A percentile compares a stretch with the other conserved stretches of the same genome.
phyloP scores from a whole-genome alignment of 169 alveolate species.

The Cryptosporidium canis region DNA sequence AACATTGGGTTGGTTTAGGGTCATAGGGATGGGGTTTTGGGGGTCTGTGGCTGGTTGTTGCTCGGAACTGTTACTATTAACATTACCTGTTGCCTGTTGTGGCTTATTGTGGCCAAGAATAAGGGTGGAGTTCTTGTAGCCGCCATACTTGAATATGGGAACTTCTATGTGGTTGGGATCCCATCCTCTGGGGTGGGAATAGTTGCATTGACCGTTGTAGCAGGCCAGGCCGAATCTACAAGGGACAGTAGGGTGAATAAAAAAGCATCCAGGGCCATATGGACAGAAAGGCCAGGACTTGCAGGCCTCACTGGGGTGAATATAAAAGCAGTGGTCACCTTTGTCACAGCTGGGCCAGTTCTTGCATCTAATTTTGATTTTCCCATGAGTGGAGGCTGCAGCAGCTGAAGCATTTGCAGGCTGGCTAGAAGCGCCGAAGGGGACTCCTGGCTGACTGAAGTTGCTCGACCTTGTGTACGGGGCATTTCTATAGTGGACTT shows the following conservation, averaged over 20 bases:
- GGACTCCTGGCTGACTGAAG: background rate
- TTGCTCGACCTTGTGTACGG: slow-evolving; percentile 48
- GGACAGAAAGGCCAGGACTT: slow-evolving; percentile 68
- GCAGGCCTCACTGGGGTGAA: slow-evolving; percentile 70
- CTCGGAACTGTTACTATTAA: slow-evolving; percentile 10
- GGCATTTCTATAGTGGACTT: slow-evolving; percentile 50
- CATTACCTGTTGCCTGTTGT: slow-evolving; percentile 12
- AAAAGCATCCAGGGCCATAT: slow-evolving; percentile 71
- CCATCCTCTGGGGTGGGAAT: slow-evolving; percentile 65
- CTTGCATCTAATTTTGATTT: slow-evolving; percentile 58
- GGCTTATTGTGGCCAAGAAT: slow-evolving; percentile 30
- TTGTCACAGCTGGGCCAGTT: slow-evolving; percentile 69
- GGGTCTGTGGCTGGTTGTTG: background rate
- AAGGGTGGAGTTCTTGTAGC: slow-evolving; percentile 55
- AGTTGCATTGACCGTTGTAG: slow-evolving; percentile 50
- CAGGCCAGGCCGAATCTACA: slow-evolving; percentile 65
- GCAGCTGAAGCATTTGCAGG: background rate
- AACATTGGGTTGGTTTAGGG: background rate
- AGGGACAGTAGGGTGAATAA: slow-evolving; percentile 68
- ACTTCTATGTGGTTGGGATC: slow-evolving; percentile 63
- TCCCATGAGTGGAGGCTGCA: slow-evolving; percentile 9
- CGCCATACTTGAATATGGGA: slow-evolving; percentile 69
- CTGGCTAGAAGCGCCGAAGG: slow-evolving; percentile 3
- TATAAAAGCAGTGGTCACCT: slow-evolving; percentile 68
- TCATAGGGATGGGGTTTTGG: background rate